These are phyloP conservation scores for Arabidopsis hybrid DNA, from an alignment of 441 rosid species.

Conservation along the genomic window DNA sequence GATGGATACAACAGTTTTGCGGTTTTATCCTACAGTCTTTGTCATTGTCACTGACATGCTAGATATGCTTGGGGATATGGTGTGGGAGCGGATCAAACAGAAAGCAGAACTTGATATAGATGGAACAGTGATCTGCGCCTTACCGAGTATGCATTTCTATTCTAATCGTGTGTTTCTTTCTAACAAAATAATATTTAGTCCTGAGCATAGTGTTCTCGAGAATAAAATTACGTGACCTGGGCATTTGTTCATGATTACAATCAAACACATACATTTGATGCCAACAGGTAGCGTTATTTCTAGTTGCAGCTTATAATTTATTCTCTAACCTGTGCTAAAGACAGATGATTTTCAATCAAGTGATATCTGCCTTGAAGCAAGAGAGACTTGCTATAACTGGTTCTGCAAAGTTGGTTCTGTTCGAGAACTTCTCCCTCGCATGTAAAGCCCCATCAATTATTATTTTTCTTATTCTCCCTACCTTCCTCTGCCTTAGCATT, in stretches of 20 bases:
- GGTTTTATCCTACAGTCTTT: slow-evolving; percentile 93
- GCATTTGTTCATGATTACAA: slow-evolving; percentile 16
- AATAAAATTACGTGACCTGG: background rate
- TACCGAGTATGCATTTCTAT: slow-evolving; percentile 60
- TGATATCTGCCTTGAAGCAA: slow-evolving; percentile 75
- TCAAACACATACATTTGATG: slow-evolving; percentile 11
- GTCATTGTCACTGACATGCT: slow-evolving; percentile 82
- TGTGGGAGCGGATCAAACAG: slow-evolving; percentile 85
- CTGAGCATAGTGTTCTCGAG: background rate
- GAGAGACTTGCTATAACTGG: slow-evolving; percentile 96
- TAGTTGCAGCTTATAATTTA: slow-evolving; percentile 34
- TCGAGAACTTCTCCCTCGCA: slow-evolving; percentile 92
- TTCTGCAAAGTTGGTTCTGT: slow-evolving; percentile 87
- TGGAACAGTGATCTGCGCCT: slow-evolving; percentile 57
- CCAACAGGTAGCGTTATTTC: slow-evolving; percentile 21
- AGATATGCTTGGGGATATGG: slow-evolving; percentile 92
- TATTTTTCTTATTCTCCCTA: background rate
- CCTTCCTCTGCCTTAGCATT: slow-evolving; percentile 27
- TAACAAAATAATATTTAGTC: slow-evolving; percentile 6
- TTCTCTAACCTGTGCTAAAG: slow-evolving; percentile 44
- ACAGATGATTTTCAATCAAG: slow-evolving; percentile 78
- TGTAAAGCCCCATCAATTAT: slow-evolving; percentile 57
- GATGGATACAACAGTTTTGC: slow-evolving; percentile 87
- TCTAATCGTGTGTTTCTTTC: slow-evolving; percentile 5
- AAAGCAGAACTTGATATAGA: slow-evolving; percentile 82